Evolutionary conservation across 305 asterid species (phyloP).

Genomic region (Fraxinus sp.): DNA sequence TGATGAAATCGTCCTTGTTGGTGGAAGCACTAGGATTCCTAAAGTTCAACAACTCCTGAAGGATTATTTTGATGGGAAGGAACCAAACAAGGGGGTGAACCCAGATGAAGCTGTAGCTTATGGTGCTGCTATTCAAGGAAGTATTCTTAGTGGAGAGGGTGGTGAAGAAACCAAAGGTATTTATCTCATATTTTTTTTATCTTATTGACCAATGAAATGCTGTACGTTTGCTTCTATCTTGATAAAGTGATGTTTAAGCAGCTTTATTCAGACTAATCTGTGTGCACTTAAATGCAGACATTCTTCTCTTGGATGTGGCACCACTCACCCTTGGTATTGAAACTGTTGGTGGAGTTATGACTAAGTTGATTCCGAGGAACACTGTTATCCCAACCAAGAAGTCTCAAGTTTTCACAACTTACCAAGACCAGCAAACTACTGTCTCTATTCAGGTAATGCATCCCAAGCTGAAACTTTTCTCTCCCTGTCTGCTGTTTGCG

Average conservation of each 20-base stretch:
- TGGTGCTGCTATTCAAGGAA: constrained; percentile 62
- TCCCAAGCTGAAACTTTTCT: background rate
- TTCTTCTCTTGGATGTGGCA: constrained; percentile 55
- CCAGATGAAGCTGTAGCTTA: constrained; percentile 58
- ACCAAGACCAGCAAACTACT: constrained; percentile 25
- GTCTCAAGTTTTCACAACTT: constrained; percentile 56
- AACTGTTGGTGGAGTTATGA: constrained; percentile 20
- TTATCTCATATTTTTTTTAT: background rate
- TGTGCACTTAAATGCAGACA: constrained; percentile 30
- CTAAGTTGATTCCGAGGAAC: constrained; percentile 30
- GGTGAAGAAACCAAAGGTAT: constrained; percentile 61
- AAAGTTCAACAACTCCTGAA: constrained; percentile 51
- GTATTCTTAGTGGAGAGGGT: constrained; percentile 54
- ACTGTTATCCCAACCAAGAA: constrained; percentile 58
- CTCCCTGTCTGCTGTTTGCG: background rate
- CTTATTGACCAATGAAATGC: background rate
- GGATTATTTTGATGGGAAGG: constrained; percentile 53
- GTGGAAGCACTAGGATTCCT: constrained; percentile 59
- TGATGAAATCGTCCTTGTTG: constrained; percentile 53
- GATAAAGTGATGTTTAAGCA: background rate
- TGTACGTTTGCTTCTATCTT: background rate
- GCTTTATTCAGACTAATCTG: background rate
- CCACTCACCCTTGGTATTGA: constrained; percentile 62
- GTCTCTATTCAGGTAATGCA: constrained; percentile 28
- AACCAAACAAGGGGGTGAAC: constrained; percentile 54